These are phyloP conservation scores for Casaregolazyma suthepensis DNA, from an alignment of 1,139 yeast genomes.

Conservation along the genomic window DNA sequence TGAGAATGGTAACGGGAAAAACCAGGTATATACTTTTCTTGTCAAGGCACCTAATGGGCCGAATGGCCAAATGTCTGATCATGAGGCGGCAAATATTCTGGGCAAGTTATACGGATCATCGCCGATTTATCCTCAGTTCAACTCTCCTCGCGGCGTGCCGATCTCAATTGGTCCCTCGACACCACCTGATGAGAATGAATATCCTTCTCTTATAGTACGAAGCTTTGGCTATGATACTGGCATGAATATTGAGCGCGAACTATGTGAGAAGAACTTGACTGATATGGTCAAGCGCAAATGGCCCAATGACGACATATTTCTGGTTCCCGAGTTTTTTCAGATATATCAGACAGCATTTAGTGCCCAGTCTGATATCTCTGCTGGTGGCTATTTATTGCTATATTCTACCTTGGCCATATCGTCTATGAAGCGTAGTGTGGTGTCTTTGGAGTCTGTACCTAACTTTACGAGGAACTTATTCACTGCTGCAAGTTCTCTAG, in stretches of 20 bases:
- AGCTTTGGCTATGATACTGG: conserved; percentile 7
- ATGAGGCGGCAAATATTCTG: conserved; percentile 14
- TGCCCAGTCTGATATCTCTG: conserved; percentile 5
- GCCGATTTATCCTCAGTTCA: conserved; percentile 6
- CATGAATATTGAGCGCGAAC: conserved; percentile 8
- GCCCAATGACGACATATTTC: conserved; percentile 11
- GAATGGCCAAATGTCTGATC: conserved; percentile 10
- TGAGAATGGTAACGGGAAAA: conserved; percentile 9
- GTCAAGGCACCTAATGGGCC: conserved; percentile 4
- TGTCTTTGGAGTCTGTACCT: conserved; percentile 5
- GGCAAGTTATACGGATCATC: conserved; percentile 13
- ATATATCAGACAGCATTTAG: conserved; percentile 9
- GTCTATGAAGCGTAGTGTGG: conserved; percentile 9
- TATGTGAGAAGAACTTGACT: conserved; percentile 11
- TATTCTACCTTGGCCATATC: conserved; percentile 15
- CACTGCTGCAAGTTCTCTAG: conserved; percentile 13
- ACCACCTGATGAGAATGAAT: conserved; percentile 1
- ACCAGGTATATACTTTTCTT: conserved; percentile 6
- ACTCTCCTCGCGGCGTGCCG: background rate
- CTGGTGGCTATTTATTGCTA: conserved; percentile 11
- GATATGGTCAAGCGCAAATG: conserved; percentile 8
- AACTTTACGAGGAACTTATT: conserved; percentile 11
- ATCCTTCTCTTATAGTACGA: conserved; percentile 4
- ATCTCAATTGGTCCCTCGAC: background rate
- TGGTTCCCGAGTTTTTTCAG: conserved; percentile 9